A percentile compares a stretch with the other conserved stretches of the same genome.
Conservation (phyloP, 176 grass and related monocot genomes). For the Triticum turgidum region DNA sequence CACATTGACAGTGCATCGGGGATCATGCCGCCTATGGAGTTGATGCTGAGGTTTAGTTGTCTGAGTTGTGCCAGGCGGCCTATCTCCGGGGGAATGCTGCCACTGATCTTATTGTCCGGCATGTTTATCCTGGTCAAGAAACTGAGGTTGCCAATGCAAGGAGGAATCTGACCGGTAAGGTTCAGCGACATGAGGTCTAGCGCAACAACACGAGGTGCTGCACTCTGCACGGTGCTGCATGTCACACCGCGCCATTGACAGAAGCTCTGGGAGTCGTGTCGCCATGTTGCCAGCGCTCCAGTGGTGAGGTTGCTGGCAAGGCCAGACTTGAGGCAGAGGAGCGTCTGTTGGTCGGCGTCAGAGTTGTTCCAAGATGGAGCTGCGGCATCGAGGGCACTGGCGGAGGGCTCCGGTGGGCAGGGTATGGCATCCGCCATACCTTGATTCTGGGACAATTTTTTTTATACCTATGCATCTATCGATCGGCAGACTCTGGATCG, state of each 20-base stretch:
- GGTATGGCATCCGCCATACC: too few species aligned
- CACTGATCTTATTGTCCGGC: neutral
- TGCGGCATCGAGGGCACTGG: neutral
- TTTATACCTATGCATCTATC: too few species aligned
- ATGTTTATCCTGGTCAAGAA: slow-evolving; percentile 13
- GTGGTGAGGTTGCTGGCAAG: neutral
- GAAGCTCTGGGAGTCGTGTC: neutral
- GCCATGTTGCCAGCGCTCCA: slow-evolving; percentile 20
- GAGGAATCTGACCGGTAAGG: neutral
- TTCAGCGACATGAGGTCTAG: neutral
- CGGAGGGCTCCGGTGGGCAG: too few species aligned
- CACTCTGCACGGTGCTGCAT: neutral
- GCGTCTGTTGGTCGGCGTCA: neutral
- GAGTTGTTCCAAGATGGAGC: neutral
- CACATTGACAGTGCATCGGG: neutral
- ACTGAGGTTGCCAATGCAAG: slow-evolving; percentile 12
- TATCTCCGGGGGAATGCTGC: slow-evolving; percentile 1
- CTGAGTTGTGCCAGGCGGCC: neutral
- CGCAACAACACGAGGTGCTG: neutral
- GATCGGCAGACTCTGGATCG: too few species aligned
- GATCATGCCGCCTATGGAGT: neutral
- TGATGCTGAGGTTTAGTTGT: slow-evolving; percentile 15
- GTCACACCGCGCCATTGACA: slow-evolving; percentile 37
- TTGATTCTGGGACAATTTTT: too few species aligned
- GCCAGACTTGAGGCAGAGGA: neutral